Percentiles rank a stretch among this genome's conserved stretches.
phyloP scores from a whole-genome alignment of 768 basidiomycete genomes.

The button mushroom (Agaricus bisporus) region DNA sequence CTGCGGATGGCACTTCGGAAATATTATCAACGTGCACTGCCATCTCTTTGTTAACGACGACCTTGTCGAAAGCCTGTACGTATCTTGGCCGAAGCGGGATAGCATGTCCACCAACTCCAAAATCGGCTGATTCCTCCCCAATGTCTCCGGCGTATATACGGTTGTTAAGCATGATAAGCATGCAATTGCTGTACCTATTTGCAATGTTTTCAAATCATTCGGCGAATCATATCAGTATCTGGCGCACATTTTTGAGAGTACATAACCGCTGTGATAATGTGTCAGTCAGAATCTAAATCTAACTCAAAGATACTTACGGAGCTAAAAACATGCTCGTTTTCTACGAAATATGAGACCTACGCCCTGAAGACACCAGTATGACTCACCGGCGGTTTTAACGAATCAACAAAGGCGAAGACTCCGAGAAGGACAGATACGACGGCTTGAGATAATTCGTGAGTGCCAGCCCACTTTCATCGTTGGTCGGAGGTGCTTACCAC shows the following conservation, averaged over 20 bases:
- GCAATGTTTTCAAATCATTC: too few relatives aligned
- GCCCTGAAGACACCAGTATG: not conserved
- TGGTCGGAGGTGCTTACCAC: not conserved
- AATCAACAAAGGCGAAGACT: not conserved
- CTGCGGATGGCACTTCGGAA: too few relatives aligned
- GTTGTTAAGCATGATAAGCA: slow-evolving; percentile 4
- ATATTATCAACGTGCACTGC: not conserved
- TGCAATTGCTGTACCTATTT: slow-evolving; percentile 2
- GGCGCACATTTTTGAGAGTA: not conserved
- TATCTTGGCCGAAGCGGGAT: not conserved
- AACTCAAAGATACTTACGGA: not conserved
- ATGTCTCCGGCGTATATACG: not conserved
- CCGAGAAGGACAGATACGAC: not conserved
- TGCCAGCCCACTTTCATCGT: not conserved
- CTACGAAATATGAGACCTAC: not conserved
- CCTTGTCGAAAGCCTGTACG: not conserved
- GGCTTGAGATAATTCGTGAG: not conserved
- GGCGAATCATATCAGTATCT: not conserved
- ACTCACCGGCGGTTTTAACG: slow-evolving; percentile 4
- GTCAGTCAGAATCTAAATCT: not conserved
- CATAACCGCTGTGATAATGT: not conserved
- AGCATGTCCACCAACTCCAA: not conserved
- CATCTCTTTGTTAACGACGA: not conserved
- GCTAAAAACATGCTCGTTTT: slow-evolving; percentile 3
- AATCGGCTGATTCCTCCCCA: not conserved